Evolutionary conservation across 345 rosid species (phyloP).

Genomic region (Eucalyptus pauciflora): DNA sequence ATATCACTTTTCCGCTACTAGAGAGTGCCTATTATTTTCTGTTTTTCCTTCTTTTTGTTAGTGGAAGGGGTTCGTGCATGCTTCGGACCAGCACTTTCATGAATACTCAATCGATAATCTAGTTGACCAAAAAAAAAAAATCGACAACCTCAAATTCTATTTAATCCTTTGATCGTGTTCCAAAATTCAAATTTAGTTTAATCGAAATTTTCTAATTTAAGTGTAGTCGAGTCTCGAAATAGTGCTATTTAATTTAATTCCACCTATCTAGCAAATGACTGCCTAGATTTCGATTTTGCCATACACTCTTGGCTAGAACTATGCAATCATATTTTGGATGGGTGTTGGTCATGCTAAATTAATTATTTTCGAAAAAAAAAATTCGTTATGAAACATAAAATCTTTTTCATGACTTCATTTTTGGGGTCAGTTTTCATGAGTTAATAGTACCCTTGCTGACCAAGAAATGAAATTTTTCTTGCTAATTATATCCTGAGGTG

Average conservation of each 20-base stretch:
- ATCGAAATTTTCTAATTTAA: not conserved
- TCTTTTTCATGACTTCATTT: not conserved
- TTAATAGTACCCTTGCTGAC: not conserved
- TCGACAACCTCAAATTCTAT: not conserved
- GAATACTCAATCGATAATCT: too few relatives aligned
- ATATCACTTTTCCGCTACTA: too few relatives aligned
- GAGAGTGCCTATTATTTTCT: too few relatives aligned
- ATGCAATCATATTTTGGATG: not conserved
- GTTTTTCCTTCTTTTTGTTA: too few relatives aligned
- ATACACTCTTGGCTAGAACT: not conserved
- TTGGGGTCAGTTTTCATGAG: not conserved
- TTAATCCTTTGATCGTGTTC: not conserved
- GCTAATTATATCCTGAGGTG: not conserved
- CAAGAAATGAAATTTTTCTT: not conserved
- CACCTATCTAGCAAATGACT: not conserved
- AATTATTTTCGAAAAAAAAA: not conserved
- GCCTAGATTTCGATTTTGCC: not conserved
- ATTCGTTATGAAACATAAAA: not conserved
- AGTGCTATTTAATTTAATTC: not conserved
- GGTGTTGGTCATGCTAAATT: not conserved
- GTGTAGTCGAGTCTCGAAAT: rapidly evolving
- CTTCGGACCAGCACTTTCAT: too few relatives aligned
- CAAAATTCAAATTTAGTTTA: too few relatives aligned
- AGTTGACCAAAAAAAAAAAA: too few relatives aligned
- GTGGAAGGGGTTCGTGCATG: too few relatives aligned